These are phyloP conservation scores for Rhypophila decipiens DNA, from an alignment of 495 filamentous ascomycete species.

Conservation along the genomic window DNA sequence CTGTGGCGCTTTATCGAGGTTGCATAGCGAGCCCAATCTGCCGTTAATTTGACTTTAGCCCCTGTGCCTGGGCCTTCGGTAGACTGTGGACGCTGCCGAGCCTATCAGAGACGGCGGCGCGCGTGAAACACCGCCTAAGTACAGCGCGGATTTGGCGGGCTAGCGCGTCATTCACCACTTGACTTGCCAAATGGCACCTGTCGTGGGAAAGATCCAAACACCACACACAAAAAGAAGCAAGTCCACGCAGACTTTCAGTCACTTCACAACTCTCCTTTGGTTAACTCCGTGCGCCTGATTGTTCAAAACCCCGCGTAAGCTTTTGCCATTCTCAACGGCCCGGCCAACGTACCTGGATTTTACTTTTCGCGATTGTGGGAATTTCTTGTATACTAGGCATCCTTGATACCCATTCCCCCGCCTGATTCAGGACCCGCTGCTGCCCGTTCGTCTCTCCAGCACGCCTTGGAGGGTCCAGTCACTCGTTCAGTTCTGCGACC, in stretches of 20 bases:
- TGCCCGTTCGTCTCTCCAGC: too few relatives aligned
- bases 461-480: too few relatives aligned
- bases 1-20: too few relatives aligned
- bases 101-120: conserved; percentile 8
- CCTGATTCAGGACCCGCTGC: neutral
- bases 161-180: conserved; percentile 15
- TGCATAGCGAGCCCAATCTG: neutral
- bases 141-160: conserved; percentile 11
- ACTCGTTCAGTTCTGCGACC: too few relatives aligned
- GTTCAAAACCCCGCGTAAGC: neutral
- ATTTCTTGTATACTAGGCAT: neutral
- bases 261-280: neutral
- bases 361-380: neutral
- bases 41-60: conserved; percentile 10
- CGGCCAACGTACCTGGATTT: too few relatives aligned
- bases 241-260: too few relatives aligned
- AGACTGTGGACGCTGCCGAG: neutral
- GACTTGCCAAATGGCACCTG: conserved; percentile 15
- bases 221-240: neutral
- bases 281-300: neutral
- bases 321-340: too few relatives aligned
- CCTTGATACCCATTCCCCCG: conserved; percentile 3
- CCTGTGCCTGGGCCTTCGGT: conserved; percentile 3
- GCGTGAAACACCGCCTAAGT: conserved; percentile 12
- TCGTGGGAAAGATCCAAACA: conserved; percentile 5